Base-by-base conservation (phyloP, 331 rosid genomes). In the Rosa hybrid region DNA sequence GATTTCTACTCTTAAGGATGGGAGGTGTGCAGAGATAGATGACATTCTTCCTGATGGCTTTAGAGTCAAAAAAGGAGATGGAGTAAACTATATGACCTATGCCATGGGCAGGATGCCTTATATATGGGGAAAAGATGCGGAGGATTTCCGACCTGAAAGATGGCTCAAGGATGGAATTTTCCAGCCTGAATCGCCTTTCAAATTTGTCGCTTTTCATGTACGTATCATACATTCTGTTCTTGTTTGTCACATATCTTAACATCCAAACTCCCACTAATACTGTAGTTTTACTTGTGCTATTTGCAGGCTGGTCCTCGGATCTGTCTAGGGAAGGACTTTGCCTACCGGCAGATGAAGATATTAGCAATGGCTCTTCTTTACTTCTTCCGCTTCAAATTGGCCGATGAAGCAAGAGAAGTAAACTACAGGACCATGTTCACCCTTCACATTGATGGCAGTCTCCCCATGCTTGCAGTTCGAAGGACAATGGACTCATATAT, bases 271-370 rank as follows among this genome's bases (percentile, higher is more conserved):
- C 12, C 13, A 17, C n/a, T 7, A 12, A 30, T 2, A 7, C 2
- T 44, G 10, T 6, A 30, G 62, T 59, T 60, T 71, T 44, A 34
- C 30, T 80, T 51, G 39, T 16, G 73, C 5, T 59, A 68, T 53
- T 25, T 82, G 79, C 82, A 94, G 98, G 98, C 86, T 27, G 97
- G 97, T 30, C 97, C 95, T 12, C 87, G 94, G 7, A 86, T 85
- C 2, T 92, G 97, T 77, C 86, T 94, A 38, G 97, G 98, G 20
- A 94, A 88, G 75, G 94, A 94, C 48, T 92, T 94, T 80, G 93
- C 97, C 10, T 94, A 94, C 68, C 86, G 90, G 81, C 98, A 92
- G 85, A 94, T 94, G 98, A 94, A 92, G 80, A 92, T 94, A 75
- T 76, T 90, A 30, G 85, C 91, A 3, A 82, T 81, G 41, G 78